phyloP scores from a whole-genome alignment of 306 rosid species.

The Canavalia ensiformis region DNA sequence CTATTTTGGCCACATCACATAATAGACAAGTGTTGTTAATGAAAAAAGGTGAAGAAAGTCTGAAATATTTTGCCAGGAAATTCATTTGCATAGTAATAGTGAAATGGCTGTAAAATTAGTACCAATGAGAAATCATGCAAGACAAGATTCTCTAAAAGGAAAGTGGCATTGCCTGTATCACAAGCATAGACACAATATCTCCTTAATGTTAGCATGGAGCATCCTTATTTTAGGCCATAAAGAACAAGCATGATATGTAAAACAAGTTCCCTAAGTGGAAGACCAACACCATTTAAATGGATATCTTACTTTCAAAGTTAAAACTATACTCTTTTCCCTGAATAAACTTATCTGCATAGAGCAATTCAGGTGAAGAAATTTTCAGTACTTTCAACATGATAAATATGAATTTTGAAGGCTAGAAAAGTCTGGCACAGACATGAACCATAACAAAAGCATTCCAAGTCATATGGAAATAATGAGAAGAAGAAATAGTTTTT shows the following conservation, averaged over 20 bases:
- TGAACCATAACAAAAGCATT: background rate
- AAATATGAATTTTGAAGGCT: background rate
- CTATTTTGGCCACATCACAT: background rate
- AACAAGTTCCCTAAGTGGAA: background rate
- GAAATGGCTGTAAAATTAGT: background rate
- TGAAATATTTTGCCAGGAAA: constrained; percentile 3
- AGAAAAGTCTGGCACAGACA: background rate
- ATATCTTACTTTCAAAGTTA: background rate
- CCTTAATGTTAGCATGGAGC: background rate
- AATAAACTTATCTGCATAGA: background rate
- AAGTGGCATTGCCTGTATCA: background rate
- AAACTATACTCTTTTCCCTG: background rate
- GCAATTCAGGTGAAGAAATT: background rate
- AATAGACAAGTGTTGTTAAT: background rate
- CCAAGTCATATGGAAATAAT: background rate
- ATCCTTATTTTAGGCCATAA: background rate
- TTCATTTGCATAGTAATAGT: constrained; percentile 18
- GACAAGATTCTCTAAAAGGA: background rate
- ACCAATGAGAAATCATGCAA: background rate
- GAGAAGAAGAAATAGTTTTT: background rate
- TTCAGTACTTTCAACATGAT: background rate
- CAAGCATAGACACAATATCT: constrained; percentile 11
- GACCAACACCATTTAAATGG: background rate
- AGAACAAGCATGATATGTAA: background rate
- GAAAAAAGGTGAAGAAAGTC: background rate